A percentile compares a stretch with the other conserved stretches of the same genome.
Conservation (phyloP, 2,329 filamentous ascomycete genomes). For the Paecilomyces sp. region DNA sequence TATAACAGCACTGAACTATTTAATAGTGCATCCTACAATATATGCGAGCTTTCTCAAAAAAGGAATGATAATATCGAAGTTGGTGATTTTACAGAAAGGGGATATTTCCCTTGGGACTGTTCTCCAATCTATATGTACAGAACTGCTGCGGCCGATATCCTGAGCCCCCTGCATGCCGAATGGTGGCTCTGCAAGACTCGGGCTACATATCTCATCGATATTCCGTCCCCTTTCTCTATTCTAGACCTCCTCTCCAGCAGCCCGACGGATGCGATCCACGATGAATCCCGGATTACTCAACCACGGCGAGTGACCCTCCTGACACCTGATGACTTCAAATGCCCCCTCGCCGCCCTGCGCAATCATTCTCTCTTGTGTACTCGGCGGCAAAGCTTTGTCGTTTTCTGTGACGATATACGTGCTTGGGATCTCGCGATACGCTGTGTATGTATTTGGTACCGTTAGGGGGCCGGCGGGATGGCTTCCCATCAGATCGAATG, state of each 20-base stretch:
- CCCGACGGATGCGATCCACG: not conserved
- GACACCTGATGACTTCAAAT: not conserved
- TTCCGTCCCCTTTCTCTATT: not conserved
- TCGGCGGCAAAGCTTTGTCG: not conserved
- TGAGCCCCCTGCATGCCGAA: too few relatives aligned
- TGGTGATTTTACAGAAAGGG: too few relatives aligned
- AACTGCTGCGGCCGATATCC: too few relatives aligned
- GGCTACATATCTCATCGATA: not conserved
- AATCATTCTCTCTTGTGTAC: not conserved
- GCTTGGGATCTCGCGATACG: not conserved
- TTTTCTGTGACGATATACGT: not conserved
- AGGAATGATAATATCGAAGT: not conserved
- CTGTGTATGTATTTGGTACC: not conserved
- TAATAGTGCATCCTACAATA: not conserved
- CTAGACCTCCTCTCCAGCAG: not conserved
- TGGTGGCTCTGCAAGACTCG: too few relatives aligned
- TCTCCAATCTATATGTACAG: too few relatives aligned
- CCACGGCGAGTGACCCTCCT: not conserved
- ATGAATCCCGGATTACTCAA: not conserved
- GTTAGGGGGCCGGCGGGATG: not conserved
- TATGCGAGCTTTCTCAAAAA: not conserved
- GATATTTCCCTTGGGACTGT: too few relatives aligned
- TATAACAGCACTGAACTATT: not conserved
- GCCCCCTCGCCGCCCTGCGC: not conserved
- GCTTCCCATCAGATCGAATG: not conserved